Conservation (phyloP, 495 filamentous ascomycete species). For the Annulohypoxylon moriforme region DNA sequence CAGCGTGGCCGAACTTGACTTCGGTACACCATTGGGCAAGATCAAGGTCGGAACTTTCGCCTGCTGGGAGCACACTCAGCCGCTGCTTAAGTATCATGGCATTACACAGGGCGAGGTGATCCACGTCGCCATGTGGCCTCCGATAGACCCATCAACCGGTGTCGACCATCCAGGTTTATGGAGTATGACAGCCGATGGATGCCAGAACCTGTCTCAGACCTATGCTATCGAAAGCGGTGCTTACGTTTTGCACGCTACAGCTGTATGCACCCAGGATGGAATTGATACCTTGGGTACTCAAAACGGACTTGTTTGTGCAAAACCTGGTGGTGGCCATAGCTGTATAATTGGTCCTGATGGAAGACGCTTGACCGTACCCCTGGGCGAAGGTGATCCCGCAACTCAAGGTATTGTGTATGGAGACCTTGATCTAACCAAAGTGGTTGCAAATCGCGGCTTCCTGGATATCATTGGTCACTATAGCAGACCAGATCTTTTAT, state of each 20-base stretch:
- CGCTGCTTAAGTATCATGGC: constrained; percentile 69
- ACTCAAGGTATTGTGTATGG: constrained; percentile 62
- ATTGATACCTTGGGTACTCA: constrained; percentile 56
- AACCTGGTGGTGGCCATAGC: constrained; percentile 60
- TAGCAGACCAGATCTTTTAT: constrained; percentile 66
- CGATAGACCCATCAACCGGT: constrained; percentile 40
- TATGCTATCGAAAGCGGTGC: constrained; percentile 65
- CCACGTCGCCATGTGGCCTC: constrained; percentile 71
- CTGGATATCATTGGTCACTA: constrained; percentile 63
- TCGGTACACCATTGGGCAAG: constrained; percentile 48
- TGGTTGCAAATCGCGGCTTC: constrained; percentile 53
- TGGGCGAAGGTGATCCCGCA: constrained; percentile 44
- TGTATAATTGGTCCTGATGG: constrained; percentile 68
- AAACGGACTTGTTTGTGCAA: constrained; percentile 48
- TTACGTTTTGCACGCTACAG: constrained; percentile 63
- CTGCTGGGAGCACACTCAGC: constrained; percentile 72
- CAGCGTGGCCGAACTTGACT: constrained; percentile 58
- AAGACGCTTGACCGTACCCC: constrained; percentile 52
- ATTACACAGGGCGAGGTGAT: constrained; percentile 62
- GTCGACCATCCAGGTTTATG: constrained; percentile 45
- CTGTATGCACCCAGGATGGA: constrained; percentile 55
- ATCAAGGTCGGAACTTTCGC: constrained; percentile 60
- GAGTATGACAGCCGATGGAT: constrained; percentile 51
- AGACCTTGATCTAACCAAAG: constrained; percentile 57
- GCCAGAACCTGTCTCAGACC: constrained; percentile 55